Evolutionary conservation across 2,329 filamentous ascomycete genomes (phyloP), one percentile per base, ranked within the genome.

Genomic region (Exserohilum rostratum): DNA sequence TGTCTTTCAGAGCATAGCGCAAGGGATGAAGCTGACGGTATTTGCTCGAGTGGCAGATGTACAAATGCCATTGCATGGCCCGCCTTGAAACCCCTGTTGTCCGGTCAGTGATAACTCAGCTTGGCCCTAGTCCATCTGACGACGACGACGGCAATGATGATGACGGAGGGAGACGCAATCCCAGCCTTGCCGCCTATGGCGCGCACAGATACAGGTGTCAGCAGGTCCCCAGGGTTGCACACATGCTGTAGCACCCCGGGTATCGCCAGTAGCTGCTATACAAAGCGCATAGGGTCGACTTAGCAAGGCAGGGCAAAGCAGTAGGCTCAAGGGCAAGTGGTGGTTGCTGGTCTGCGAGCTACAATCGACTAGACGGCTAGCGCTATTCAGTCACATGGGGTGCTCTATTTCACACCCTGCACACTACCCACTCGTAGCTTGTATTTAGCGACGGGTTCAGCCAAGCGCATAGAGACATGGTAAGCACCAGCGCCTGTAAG

Each of bases 331-430:
- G 40, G 45, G 51, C 37, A 38, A 30, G 50, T 49, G 37, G 50
- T 44, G 33, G 50, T 39, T 50, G 50, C 38, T 49, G 46, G 46
- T 33, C 33, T 43, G 38, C 17, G 25, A 49, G 50, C 50, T 49
- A 53, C 44, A 42, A 46, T 51, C 42, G 37, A 45, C 42, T 40
- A 42, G 15, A 33, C 34, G 20, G 39, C 44, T 60, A 60, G 57
- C 50, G 54, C 33, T 47, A 25, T 40, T 49, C 44, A 37, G 45
- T 43, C 47, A 50, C 39, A 39, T 34, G 46, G 33, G 22, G 33
- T 43, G 38, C 31, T 39, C 27, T 38, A 50, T 44, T 48, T 42
- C 30, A 44, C 46, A 44, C 39, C 22, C 35, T 34, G 48, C 46
- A 37, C 10, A 31, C 39, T 31, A 44, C 33, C 17, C 51, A 57